Conservation (phyloP, 257 asterid genomes). For the Oldenlandia corymbosa region DNA sequence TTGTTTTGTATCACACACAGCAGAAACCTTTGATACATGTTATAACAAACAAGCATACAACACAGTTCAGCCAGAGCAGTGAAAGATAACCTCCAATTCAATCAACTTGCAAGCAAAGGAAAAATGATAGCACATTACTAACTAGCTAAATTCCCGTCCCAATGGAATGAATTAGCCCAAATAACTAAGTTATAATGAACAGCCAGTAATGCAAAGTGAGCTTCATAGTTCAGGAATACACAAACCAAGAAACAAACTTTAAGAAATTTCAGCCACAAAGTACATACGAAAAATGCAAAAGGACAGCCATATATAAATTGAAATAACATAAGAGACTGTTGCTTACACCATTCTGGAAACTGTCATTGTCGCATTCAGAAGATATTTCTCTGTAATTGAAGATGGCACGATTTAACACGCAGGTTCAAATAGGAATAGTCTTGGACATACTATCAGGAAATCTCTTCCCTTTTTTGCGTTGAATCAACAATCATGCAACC, state of each 20-base stretch:
- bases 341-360: slow-evolving; percentile 40
- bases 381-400: slow-evolving; percentile 29
- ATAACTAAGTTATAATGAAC: background rate
- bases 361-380: slow-evolving; percentile 10
- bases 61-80: no score
- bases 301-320: background rate
- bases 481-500: no score
- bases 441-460: no score
- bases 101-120: no score
- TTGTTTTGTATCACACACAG: slow-evolving; percentile 19
- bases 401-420: slow-evolving; percentile 82
- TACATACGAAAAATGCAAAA: background rate
- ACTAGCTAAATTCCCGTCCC: no score
- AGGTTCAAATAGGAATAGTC: no score
- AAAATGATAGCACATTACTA: no score
- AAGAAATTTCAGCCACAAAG: background rate
- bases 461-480: no score
- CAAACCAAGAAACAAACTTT: background rate
- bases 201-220: background rate
- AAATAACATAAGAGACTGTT: background rate
- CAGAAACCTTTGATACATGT: slow-evolving; percentile 42
- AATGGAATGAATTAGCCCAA: no score
- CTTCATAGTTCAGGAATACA: background rate
- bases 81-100: no score
- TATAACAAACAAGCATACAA: no score